Percentiles rank a stretch among this genome's conserved stretches.
These are phyloP conservation scores for Metrosideros polymorpha DNA, from an alignment of 441 rosid species.

Conservation along the genomic window DNA sequence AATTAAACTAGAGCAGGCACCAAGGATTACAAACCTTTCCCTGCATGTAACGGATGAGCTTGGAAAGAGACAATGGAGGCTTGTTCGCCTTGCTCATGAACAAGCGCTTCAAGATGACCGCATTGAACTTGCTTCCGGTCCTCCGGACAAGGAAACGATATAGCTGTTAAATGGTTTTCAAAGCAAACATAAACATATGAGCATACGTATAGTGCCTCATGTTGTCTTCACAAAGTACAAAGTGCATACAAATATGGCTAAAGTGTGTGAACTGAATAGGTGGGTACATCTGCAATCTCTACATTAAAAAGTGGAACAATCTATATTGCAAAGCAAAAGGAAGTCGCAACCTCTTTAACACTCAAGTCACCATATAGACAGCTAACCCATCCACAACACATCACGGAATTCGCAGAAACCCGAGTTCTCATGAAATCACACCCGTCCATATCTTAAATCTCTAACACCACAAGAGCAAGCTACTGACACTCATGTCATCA, in stretches of 20 bases:
- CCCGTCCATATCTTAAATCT: neutral
- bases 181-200: neutral
- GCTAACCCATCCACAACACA: neutral
- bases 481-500: neutral
- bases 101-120: conserved; percentile 39
- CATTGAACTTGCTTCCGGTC: conserved; percentile 44
- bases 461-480: neutral
- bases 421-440: neutral
- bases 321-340: neutral
- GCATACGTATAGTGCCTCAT: neutral
- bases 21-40: conserved; percentile 16
- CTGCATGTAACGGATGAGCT: conserved; percentile 22
- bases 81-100: conserved; percentile 50
- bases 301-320: neutral
- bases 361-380: neutral
- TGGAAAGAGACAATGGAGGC: conserved; percentile 36
- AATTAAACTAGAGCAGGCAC: neutral
- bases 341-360: neutral
- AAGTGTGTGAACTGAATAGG: neutral
- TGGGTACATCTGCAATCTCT: neutral
- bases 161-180: conserved; percentile 3
- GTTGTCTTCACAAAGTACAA: neutral
- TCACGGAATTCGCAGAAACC: neutral
- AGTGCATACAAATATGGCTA: neutral
- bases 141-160: conserved; percentile 51